Conservation (phyloP, 306 rosid species). For the Cicer chorassanicum region DNA sequence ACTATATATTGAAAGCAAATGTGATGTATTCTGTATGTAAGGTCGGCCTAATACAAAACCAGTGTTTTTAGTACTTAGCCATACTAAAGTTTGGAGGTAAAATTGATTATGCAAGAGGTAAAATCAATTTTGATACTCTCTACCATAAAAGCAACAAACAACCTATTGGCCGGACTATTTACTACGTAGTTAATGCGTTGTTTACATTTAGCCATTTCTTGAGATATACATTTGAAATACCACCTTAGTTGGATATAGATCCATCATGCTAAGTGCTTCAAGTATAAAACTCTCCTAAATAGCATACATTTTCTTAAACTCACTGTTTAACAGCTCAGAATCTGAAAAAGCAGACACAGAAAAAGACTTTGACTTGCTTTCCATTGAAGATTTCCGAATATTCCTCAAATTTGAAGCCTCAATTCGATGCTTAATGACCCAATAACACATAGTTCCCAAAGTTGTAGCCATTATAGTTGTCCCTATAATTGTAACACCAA, state of each 20-base stretch:
- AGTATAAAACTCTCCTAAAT: conserved; percentile 49
- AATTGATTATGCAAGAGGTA: too few species aligned
- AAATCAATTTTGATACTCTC: too few species aligned
- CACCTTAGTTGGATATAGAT: conserved; percentile 15
- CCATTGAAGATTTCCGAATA: conserved; percentile 70
- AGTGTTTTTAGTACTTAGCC: too few species aligned
- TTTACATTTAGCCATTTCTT: not conserved
- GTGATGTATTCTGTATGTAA: too few species aligned
- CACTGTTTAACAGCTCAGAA: conserved; percentile 76
- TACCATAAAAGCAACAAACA: too few species aligned
- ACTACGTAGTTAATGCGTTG: not conserved
- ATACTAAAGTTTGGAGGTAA: too few species aligned
- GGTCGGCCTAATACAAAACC: too few species aligned
- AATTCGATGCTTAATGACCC: conserved; percentile 88
- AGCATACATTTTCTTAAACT: conserved; percentile 90
- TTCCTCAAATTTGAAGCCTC: conserved; percentile 75
- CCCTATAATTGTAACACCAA: conserved; percentile 83
- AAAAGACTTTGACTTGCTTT: conserved; percentile 66
- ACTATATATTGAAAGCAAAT: too few species aligned
- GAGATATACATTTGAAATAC: conserved; percentile 32
- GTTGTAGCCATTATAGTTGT: conserved; percentile 90
- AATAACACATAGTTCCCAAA: conserved; percentile 85
- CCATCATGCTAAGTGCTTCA: conserved; percentile 18
- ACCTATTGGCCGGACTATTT: not conserved
- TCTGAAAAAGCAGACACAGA: conserved; percentile 73